These are phyloP conservation scores for Leccinum boreale DNA, from an alignment of 768 basidiomycete genomes.

Conservation along the genomic window DNA sequence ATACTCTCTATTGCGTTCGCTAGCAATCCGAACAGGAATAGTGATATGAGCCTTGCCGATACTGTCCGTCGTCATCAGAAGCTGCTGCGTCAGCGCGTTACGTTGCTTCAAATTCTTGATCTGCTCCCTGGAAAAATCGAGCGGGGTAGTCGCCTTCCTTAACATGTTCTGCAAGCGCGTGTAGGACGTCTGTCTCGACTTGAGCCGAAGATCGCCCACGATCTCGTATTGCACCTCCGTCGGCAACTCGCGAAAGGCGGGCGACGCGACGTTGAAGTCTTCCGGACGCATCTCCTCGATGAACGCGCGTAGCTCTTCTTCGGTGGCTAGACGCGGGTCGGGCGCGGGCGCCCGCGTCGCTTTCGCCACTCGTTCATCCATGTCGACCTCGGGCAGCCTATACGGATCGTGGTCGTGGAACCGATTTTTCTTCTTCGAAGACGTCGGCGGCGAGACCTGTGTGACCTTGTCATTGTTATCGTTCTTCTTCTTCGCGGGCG, in stretches of 20 bases:
- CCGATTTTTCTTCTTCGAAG: slow-evolving; percentile 56
- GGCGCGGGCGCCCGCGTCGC: slow-evolving; percentile 60
- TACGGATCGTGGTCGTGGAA: slow-evolving; percentile 89
- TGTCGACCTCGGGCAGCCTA: slow-evolving; percentile 77
- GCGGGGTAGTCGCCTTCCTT: slow-evolving; percentile 66
- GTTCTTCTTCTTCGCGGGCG: slow-evolving; percentile 38
- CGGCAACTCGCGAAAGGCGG: slow-evolving; percentile 87
- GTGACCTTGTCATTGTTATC: not conserved
- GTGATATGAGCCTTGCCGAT: slow-evolving; percentile 87
- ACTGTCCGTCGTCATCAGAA: slow-evolving; percentile 86
- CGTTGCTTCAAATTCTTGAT: slow-evolving; percentile 87
- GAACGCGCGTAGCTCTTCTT: slow-evolving; percentile 88
- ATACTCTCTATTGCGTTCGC: slow-evolving; percentile 93
- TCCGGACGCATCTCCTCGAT: slow-evolving; percentile 96
- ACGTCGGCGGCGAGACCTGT: slow-evolving; percentile 38
- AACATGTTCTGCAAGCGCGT: slow-evolving; percentile 91
- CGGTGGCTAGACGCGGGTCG: slow-evolving; percentile 93
- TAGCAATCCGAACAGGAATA: slow-evolving; percentile 92
- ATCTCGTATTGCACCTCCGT: slow-evolving; percentile 99
- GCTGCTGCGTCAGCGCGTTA: slow-evolving; percentile 89
- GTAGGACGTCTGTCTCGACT: slow-evolving; percentile 93
- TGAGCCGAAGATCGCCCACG: slow-evolving; percentile 90
- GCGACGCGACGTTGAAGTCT: slow-evolving; percentile 88
- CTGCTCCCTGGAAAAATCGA: slow-evolving; percentile 97
- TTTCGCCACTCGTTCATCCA: slow-evolving; percentile 60